Conservation (phyloP, 495 filamentous ascomycete species). For the Durotheca rogersii region DNA sequence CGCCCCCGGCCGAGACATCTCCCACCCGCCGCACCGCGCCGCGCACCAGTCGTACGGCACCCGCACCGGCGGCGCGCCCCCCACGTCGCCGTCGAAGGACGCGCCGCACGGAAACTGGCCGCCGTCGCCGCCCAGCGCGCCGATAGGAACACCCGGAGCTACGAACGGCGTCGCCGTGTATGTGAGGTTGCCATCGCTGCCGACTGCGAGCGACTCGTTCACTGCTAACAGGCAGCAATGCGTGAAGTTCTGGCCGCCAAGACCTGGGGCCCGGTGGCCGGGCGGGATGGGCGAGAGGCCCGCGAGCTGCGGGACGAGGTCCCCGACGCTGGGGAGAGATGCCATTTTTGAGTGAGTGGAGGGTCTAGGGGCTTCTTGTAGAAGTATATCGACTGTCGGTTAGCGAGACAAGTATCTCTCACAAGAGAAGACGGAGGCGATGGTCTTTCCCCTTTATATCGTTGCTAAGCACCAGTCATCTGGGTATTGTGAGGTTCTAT, state of each 20-base stretch:
- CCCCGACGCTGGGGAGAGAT: conserved; percentile 11
- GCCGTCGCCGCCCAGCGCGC: conserved; percentile 1
- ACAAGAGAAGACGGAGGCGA: too few species aligned
- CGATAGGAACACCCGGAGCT: conserved; percentile 18
- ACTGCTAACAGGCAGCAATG: conserved; percentile 33
- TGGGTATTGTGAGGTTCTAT: too few species aligned
- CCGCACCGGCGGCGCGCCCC: conserved; percentile 34
- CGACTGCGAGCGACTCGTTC: conserved; percentile 23
- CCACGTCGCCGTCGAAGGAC: conserved; percentile 29
- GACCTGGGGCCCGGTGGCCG: conserved; percentile 2
- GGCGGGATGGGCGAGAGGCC: conserved; percentile 19
- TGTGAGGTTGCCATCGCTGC: conserved; percentile 22
- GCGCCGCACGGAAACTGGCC: conserved; percentile 43
- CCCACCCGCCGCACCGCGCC: conserved; percentile 26
- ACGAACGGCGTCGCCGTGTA: conserved; percentile 28
- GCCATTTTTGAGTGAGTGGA: conserved; percentile 5
- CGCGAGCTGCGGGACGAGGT: conserved; percentile 31
- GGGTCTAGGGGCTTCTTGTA: neutral
- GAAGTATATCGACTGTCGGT: neutral
- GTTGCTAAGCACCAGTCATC: too few species aligned
- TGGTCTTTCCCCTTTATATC: too few species aligned
- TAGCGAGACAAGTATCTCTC: too few species aligned
- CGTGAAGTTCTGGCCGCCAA: conserved; percentile 35
- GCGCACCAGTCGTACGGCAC: conserved; percentile 33
- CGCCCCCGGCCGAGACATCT: conserved; percentile 19